Conservation (phyloP, 306 rosid genomes). For the Oxytropis ochrocephala region DNA sequence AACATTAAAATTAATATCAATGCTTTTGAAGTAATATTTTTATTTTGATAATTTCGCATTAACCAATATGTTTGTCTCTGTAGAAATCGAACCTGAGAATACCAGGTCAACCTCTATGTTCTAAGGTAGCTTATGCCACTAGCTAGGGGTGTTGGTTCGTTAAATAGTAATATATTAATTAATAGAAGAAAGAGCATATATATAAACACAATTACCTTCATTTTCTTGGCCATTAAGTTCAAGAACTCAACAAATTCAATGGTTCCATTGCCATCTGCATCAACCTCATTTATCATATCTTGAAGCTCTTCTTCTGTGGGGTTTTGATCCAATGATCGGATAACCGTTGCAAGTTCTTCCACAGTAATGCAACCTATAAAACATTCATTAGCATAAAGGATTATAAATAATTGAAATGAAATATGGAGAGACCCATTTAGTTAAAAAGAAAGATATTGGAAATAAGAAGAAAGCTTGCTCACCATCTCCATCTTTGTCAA, state of each 20-base stretch:
- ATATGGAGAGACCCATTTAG: neutral
- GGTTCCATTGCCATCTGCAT: conserved; percentile 85
- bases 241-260: conserved; percentile 83
- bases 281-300: conserved; percentile 74
- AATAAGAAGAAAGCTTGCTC: conserved; percentile 11
- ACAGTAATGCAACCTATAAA: conserved; percentile 69
- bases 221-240: conserved; percentile 82
- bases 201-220: conserved; percentile 40
- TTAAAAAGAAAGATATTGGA: neutral
- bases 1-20: neutral
- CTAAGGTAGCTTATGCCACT: too few relatives aligned
- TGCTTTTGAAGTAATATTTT: neutral
- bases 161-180: too few relatives aligned
- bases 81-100: too few relatives aligned
- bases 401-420: neutral
- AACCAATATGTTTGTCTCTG: too few relatives aligned
- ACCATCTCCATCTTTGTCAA: conserved; percentile 96
- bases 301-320: conserved; percentile 85
- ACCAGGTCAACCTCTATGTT: too few relatives aligned
- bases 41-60: too few relatives aligned
- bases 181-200: too few relatives aligned
- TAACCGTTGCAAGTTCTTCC: conserved; percentile 84
- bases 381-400: neutral
- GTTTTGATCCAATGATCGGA: conserved; percentile 83
- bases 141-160: too few relatives aligned